Percentiles rank a stretch among this genome's conserved stretches.
Conservation (phyloP, 176 grass and related monocot species). For the Triticum monococcum region DNA sequence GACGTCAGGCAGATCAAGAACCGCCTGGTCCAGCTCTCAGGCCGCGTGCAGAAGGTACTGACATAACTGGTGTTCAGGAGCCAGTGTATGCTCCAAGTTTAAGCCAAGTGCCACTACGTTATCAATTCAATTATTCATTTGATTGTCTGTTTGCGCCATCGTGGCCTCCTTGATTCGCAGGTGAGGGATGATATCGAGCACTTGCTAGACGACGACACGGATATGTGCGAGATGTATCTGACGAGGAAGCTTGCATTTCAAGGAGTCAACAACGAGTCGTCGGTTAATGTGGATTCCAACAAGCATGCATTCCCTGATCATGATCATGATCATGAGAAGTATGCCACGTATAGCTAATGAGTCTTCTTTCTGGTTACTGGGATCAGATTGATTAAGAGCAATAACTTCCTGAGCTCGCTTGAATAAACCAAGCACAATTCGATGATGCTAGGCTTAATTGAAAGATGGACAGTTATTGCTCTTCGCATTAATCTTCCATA, state of each 20-base stretch:
- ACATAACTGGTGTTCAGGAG: neutral
- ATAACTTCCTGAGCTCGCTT: neutral
- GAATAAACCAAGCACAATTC: neutral
- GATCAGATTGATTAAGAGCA: neutral
- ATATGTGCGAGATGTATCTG: conserved; percentile 64
- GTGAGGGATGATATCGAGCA: conserved; percentile 70
- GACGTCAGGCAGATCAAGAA: conserved; percentile 80
- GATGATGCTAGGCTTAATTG: neutral
- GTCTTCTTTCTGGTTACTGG: neutral
- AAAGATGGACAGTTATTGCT: neutral
- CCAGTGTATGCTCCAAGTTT: neutral
- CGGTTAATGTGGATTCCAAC: conserved; percentile 29
- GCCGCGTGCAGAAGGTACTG: conserved; percentile 72
- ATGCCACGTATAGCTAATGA: neutral
- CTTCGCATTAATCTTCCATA: neutral
- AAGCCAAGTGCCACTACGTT: neutral
- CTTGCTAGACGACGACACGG: conserved; percentile 62
- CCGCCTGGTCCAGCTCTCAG: conserved; percentile 59
- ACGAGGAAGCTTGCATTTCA: conserved; percentile 51
- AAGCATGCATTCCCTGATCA: conserved; percentile 7
- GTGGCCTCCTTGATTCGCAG: conserved; percentile 11
- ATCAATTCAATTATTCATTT: neutral
- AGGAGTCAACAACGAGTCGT: conserved; percentile 20
- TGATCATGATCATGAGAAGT: conserved; percentile 28
- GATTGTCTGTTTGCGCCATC: neutral